Conservation (phyloP, 2,329 filamentous ascomycete genomes). For the Xylaria sp. region DNA sequence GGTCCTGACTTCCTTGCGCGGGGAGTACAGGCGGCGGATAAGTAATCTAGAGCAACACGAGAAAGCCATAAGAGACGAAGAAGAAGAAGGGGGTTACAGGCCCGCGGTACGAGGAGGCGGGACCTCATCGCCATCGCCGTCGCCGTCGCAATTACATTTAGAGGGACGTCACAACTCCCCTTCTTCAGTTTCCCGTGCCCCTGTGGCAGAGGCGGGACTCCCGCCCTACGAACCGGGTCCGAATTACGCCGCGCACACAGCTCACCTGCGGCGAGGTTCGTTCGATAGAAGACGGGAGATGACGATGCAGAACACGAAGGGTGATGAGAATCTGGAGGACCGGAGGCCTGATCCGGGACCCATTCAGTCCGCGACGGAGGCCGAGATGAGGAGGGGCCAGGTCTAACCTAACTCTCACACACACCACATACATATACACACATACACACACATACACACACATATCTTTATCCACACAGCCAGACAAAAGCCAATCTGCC, state of each 20-base stretch:
- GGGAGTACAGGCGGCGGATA: constrained; percentile 42
- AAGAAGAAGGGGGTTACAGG: neutral
- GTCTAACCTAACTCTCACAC: constrained; percentile 8
- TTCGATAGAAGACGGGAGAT: neutral
- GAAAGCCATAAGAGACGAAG: neutral
- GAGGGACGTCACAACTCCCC: too few relatives aligned
- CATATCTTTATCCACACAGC: too few relatives aligned
- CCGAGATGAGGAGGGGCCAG: constrained; percentile 24
- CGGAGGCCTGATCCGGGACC: constrained; percentile 17
- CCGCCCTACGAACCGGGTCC: constrained; percentile 29
- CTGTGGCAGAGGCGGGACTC: too few relatives aligned
- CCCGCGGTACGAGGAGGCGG: neutral
- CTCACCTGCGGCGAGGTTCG: neutral
- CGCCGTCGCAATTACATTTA: too few relatives aligned
- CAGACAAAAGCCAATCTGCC: too few relatives aligned
- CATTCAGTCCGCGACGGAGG: constrained; percentile 27
- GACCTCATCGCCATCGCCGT: neutral
- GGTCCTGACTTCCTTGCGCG: constrained; percentile 42
- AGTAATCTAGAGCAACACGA: neutral
- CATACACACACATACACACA: too few relatives aligned
- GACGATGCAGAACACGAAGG: neutral
- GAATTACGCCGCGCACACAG: constrained; percentile 18
- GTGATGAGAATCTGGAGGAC: too few relatives aligned
- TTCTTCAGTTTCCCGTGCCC: too few relatives aligned
- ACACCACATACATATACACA: too few relatives aligned